phyloP scores from a whole-genome alignment of 441 rosid genomes.

The Lepidium campestre region DNA sequence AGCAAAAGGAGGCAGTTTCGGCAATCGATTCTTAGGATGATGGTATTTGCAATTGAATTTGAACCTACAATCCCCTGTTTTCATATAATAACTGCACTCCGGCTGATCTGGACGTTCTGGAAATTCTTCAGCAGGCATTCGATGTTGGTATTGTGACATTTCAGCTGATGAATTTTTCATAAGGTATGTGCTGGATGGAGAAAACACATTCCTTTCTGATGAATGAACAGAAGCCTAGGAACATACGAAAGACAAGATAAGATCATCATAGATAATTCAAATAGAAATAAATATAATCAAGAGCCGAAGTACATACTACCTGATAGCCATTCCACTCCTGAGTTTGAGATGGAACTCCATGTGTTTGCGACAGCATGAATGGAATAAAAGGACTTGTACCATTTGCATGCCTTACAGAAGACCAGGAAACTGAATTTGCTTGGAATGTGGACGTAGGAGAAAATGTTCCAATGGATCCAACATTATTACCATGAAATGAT shows the following conservation, averaged over 20 bases:
- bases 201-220: slow-evolving; percentile 47
- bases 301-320: slow-evolving; percentile 29
- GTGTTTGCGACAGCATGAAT: slow-evolving; percentile 51
- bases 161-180: slow-evolving; percentile 39
- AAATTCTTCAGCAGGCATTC: slow-evolving; percentile 51
- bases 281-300: not conserved
- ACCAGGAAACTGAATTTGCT: slow-evolving; percentile 52
- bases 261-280: not conserved
- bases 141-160: slow-evolving; percentile 41
- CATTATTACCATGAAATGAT: slow-evolving; percentile 45
- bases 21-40: slow-evolving; percentile 66
- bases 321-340: slow-evolving; percentile 83
- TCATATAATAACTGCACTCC: slow-evolving; percentile 70
- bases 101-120: slow-evolving; percentile 93
- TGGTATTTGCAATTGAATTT: slow-evolving; percentile 83
- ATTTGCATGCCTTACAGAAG: slow-evolving; percentile 51
- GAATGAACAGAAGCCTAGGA: slow-evolving; percentile 53
- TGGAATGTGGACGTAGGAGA: slow-evolving; percentile 44
- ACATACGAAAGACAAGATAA: not conserved
- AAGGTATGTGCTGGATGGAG: slow-evolving; percentile 43
- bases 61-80: slow-evolving; percentile 90
- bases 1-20: slow-evolving; percentile 41
- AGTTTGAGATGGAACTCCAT: slow-evolving; percentile 47
- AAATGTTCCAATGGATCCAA: slow-evolving; percentile 19
- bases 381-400: slow-evolving; percentile 57